phyloP scores from a whole-genome alignment of 305 asterid genomes.

The Fraxinus dipetala region DNA sequence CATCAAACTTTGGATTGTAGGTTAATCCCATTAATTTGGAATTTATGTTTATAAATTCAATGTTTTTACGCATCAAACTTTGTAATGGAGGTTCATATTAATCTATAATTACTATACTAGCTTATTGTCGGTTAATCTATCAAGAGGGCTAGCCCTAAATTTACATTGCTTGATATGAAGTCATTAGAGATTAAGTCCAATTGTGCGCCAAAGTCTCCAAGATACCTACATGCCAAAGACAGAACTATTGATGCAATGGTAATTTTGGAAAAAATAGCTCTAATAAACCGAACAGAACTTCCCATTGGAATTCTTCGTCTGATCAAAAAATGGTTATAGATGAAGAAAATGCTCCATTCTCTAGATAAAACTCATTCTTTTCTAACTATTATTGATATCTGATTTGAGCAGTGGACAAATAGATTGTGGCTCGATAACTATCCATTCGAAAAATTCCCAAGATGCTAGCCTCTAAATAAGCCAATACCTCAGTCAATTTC shows the following conservation, averaged over 20 bases:
- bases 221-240: conserved; percentile 45
- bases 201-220: conserved; percentile 44
- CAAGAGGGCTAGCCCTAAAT: too few species aligned
- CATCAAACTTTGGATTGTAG: too few species aligned
- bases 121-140: too few species aligned
- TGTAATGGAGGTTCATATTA: too few species aligned
- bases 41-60: too few species aligned
- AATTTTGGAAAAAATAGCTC: conserved; percentile 34
- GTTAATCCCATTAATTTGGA: too few species aligned
- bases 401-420: conserved; percentile 43
- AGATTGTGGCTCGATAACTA: conserved; percentile 29
- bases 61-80: too few species aligned
- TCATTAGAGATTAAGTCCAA: not conserved
- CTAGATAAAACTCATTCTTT: conserved; percentile 20
- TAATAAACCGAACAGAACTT: conserved; percentile 32
- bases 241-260: conserved; percentile 31
- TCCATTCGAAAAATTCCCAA: conserved; percentile 2
- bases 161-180: too few species aligned
- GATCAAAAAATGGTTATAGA: conserved; percentile 19
- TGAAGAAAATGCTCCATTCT: conserved; percentile 22
- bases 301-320: conserved; percentile 42
- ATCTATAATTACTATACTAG: too few species aligned
- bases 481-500: too few species aligned
- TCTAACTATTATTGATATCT: conserved; percentile 47
- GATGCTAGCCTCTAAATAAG: conserved; percentile 32